Evolutionary conservation across 2,329 filamentous ascomycete genomes (phyloP).

Genomic region (Geoglossum cookeanum): DNA sequence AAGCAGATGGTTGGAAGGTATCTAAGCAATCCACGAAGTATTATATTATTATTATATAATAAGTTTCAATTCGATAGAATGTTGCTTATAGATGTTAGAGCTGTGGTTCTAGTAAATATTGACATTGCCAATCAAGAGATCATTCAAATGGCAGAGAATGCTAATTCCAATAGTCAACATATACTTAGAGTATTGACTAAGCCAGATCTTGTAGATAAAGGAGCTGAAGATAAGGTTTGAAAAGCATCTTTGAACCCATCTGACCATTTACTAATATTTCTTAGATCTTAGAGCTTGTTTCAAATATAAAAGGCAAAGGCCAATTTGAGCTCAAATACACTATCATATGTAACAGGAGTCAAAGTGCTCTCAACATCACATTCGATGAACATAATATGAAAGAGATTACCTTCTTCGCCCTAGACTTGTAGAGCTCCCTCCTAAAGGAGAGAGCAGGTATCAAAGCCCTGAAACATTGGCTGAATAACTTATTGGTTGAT

Average conservation of each 20-base stretch:
- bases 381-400: conserved; percentile 9
- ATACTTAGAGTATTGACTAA: conserved; percentile 15
- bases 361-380: conserved; percentile 12
- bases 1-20: conserved; percentile 21
- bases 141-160: conserved; percentile 19
- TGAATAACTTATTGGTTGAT: conserved; percentile 23
- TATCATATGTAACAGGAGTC: too few species aligned
- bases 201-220: conserved; percentile 12
- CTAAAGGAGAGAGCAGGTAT: conserved; percentile 23
- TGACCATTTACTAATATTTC: too few species aligned
- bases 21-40: conserved; percentile 21
- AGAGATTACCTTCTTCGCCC: conserved; percentile 12
- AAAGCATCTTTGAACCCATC: too few species aligned
- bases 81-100: conserved; percentile 6
- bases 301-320: too few species aligned
- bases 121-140: conserved; percentile 27
- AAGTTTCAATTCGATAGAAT: too few species aligned
- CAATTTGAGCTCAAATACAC: too few species aligned
- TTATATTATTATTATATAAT: conserved; percentile 22
- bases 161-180: conserved; percentile 20
- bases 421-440: conserved; percentile 19
- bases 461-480: conserved; percentile 19
- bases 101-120: conserved; percentile 24
- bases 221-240: conserved; percentile 9
- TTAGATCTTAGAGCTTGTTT: too few species aligned